Evolutionary conservation across 257 asterid species (phyloP), one percentile per base, ranked within the genome.

Genomic region (Primulina eburnea): DNA sequence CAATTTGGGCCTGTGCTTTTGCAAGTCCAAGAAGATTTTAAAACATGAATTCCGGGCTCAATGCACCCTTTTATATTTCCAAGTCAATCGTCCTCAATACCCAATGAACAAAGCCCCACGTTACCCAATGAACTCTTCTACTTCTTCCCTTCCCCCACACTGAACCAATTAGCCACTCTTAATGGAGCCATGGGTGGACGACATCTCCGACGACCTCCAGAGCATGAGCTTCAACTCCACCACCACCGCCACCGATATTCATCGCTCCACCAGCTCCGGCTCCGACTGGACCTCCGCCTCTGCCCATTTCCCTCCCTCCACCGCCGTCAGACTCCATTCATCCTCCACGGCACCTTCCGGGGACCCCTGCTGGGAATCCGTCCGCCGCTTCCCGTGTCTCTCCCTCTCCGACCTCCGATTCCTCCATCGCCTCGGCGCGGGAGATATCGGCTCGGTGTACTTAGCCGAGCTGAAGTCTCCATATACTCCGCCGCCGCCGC

Each of bases 151-250:
- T 24, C 26, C 26, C 26, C 26, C 0, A 24, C 26, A 24, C 26
- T 24, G 26, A 24, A 24, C 26, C 26, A 24, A 24, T 24, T 24
- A 1, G 26, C 4, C 30, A 28, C 30, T 28, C 30, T 28, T 28
- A 16, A 88, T 86, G 90, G 96, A 85, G 83, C 92, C 96, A 62
- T 81, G 87, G 84, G 60, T 79, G n/a, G 95, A 50, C 7, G 57
- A 50, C 8, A 50, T 50, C 57, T 7, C 57, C 57, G 57, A 89
- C 85, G 97, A 90, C 76, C 90, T 94, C 68, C 92, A 89, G 40
- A 89, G 99, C 87, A 76, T 91, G 74, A 90, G 97, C 70, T 94
- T 89, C 90, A 91, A 86, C 82, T 91, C 98, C 80, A 77, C 93
- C 55, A 82, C 57, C 21, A 50, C 86, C 81, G 73, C 94, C 75